Evolutionary conservation across 169 alveolate species (phyloP).

Genomic region (Cystoisospora suis): DNA sequence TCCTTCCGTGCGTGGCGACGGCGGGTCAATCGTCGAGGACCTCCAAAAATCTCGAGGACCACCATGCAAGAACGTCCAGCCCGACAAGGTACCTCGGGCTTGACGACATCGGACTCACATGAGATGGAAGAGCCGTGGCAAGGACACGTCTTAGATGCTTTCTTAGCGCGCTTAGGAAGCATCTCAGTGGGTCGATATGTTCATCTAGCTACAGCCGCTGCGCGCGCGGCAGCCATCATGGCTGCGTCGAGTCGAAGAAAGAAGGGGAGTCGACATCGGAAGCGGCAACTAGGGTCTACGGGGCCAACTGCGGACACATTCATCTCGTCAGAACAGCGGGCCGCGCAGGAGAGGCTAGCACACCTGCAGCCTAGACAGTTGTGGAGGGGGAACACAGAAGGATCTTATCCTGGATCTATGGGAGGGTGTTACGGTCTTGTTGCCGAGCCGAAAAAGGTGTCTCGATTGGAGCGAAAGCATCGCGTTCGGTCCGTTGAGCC

Average conservation of each 20-base stretch:
- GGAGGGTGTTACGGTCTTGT: neutral
- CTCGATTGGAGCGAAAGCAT: neutral
- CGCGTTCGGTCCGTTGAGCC: constrained; percentile 14
- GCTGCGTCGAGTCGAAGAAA: neutral
- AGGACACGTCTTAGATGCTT: neutral
- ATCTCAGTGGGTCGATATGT: neutral
- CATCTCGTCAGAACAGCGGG: neutral
- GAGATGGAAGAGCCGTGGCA: constrained; percentile 14
- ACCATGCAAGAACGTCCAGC: too few species aligned
- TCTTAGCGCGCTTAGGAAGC: neutral
- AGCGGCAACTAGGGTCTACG: neutral
- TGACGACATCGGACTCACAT: neutral
- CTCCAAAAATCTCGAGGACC: too few species aligned
- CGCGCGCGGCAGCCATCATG: neutral
- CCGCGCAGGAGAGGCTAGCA: neutral
- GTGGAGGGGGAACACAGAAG: constrained; percentile 3
- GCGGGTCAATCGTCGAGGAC: too few species aligned
- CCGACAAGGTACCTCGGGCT: too few species aligned
- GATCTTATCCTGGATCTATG: neutral
- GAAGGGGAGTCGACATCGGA: neutral
- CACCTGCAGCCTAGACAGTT: neutral
- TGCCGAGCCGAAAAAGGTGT: constrained; percentile 1
- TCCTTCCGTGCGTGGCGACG: too few species aligned
- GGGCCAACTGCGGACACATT: neutral
- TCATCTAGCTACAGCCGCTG: neutral